Evolutionary conservation across 257 asterid genomes (phyloP), one percentile per base, ranked within the genome.

Genomic region (Paulownia fortunei): DNA sequence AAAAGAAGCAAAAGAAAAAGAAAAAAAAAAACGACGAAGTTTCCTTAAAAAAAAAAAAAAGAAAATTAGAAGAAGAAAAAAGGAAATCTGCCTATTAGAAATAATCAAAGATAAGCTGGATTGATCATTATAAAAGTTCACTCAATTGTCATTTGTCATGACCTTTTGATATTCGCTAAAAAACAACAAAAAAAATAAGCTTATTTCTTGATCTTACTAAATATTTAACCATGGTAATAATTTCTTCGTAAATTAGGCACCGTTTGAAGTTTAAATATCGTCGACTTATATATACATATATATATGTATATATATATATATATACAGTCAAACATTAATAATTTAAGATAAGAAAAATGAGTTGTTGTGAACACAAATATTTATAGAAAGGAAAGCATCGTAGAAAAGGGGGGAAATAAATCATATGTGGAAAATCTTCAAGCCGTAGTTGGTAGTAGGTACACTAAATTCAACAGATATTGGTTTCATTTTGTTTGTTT

Each of bases 361-460:
- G 62, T 41, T 69, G 71, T 36, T 69, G 49, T 21, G 41, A 39
- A 19, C 16, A 37, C 15, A 1, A 4, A 55, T 2, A 26, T 36
- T 47, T 18, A 8, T 60, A 23, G 42, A 30, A 15, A 32, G 15
- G 46, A 67, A 69, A 69, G 3, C n/a, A 21, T n/a, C 32, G 15
- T 13, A 44, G 54, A 12, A 58, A 39, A 21, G 52, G 39, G 8
- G 8, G 56, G 23, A 8, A 44, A 68, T 39, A 11, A 82, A 23
- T 8, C 1, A 46, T 21, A 21, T 39, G 64, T 51, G 12, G 61
- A 74, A 64, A 56, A 51, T 54, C 12, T 24, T 74, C 39, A 34
- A 30, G 66, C n/a, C 64, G 79, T 34, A 67, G 85, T 74, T 56
- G 83, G 77, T 78, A 79, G 74, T 84, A 78, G 88, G 84, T 84